These are phyloP conservation scores for Colletotrichum camelliae DNA, from an alignment of 2,329 filamentous ascomycete genomes.

Conservation along the genomic window DNA sequence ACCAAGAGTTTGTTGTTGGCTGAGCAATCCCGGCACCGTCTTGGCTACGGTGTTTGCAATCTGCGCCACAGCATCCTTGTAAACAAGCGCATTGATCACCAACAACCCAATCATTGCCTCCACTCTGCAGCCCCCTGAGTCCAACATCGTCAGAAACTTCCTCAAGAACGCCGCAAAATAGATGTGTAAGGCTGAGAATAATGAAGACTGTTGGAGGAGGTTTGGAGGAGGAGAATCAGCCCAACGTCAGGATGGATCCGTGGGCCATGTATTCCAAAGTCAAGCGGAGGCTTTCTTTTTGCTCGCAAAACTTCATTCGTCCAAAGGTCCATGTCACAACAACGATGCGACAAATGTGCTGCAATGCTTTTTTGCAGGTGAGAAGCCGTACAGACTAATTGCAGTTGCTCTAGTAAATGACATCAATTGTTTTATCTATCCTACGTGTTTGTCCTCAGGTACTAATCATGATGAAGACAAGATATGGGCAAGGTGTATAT, in stretches of 20 bases:
- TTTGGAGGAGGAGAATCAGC: background rate
- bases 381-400: fast-evolving
- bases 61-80: background rate
- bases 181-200: background rate
- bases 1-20: background rate
- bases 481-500: background rate
- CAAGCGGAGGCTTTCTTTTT: background rate
- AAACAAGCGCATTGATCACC: background rate
- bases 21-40: background rate
- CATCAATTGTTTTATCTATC: background rate
- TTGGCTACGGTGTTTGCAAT: background rate
- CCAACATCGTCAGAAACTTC: background rate
- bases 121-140: background rate
- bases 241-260: too few species aligned
- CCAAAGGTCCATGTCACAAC: background rate
- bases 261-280: fast-evolving
- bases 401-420: fast-evolving
- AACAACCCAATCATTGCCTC: background rate
- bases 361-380: background rate
- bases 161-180: background rate
- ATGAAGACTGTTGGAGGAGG: background rate
- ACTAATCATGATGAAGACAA: background rate
- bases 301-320: background rate
- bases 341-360: background rate
- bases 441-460: background rate